Percentiles rank a stretch among this genome's conserved stretches.
phyloP scores from a whole-genome alignment of 2,329 filamentous ascomycete genomes.

The Fusarium miscanthi region DNA sequence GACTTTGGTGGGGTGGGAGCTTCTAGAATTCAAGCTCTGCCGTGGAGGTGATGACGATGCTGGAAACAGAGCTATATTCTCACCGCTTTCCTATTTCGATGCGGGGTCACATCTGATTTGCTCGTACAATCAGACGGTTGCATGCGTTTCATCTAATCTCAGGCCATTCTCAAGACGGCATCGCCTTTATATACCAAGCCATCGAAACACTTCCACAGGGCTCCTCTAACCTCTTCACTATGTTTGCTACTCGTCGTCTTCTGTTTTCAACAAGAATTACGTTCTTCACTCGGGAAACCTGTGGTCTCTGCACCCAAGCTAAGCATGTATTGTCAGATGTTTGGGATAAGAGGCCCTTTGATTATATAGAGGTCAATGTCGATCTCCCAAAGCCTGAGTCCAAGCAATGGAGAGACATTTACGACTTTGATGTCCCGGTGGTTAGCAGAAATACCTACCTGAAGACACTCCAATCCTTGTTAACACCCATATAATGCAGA shows the following conservation, averaged over 20 bases:
- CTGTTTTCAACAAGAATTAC: constrained; percentile 73
- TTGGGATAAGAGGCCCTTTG: constrained; percentile 73
- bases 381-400: constrained; percentile 74
- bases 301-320: constrained; percentile 76
- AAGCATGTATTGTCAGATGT: constrained; percentile 75
- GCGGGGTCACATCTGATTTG: constrained; percentile 42
- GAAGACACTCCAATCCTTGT: not conserved
- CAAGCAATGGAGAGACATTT: constrained; percentile 75
- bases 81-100: constrained; percentile 52
- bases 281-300: constrained; percentile 78
- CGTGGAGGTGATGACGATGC: constrained; percentile 43
- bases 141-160: constrained; percentile 13
- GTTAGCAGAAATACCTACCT: constrained; percentile 58
- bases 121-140: constrained; percentile 21
- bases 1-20: constrained; percentile 51
- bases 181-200: not conserved
- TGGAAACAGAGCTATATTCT: constrained; percentile 27
- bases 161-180: constrained; percentile 22
- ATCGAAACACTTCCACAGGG: not conserved
- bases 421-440: constrained; percentile 86
- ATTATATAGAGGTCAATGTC: constrained; percentile 77
- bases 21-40: constrained; percentile 53
- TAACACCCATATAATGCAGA: constrained; percentile 52
- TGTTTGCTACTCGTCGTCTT: constrained; percentile 64
- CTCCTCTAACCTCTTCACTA: constrained; percentile 43